Conservation (phyloP, 495 filamentous ascomycete genomes). For the Penicillium antarcticum region DNA sequence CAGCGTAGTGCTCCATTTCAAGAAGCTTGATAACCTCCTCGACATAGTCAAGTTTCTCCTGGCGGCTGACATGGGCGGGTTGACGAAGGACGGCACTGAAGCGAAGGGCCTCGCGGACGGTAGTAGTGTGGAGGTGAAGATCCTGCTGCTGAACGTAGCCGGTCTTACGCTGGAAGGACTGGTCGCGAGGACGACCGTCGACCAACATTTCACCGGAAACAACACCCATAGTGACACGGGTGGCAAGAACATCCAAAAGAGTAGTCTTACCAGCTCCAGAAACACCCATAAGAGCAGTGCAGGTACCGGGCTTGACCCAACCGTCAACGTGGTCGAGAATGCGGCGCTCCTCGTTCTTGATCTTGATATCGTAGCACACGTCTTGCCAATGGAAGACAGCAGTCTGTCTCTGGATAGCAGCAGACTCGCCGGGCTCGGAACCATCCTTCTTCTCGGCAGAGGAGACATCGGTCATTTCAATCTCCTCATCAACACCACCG, state of each 20-base stretch:
- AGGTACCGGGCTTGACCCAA: conserved; percentile 63
- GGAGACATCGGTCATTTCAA: conserved; percentile 29
- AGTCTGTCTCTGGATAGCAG: conserved; percentile 52
- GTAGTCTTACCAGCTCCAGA: conserved; percentile 69
- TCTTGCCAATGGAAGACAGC: conserved; percentile 82
- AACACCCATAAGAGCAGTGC: conserved; percentile 64
- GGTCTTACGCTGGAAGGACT: conserved; percentile 87
- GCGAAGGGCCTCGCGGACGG: conserved; percentile 77
- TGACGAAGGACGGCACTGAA: conserved; percentile 87
- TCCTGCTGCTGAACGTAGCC: conserved; percentile 97
- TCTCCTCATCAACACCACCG: conserved; percentile 20
- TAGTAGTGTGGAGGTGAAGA: conserved; percentile 81
- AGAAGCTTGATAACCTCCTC: conserved; percentile 92
- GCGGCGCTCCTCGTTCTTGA: conserved; percentile 54
- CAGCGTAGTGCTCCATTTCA: conserved; percentile 64
- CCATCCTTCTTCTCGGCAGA: conserved; percentile 43
- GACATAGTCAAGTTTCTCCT: conserved; percentile 85
- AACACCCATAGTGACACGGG: conserved; percentile 50
- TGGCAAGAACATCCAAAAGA: conserved; percentile 59
- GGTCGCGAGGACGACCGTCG: conserved; percentile 56
- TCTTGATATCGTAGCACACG: conserved; percentile 69
- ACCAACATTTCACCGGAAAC: conserved; percentile 54
- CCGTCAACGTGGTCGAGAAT: conserved; percentile 64
- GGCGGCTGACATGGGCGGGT: conserved; percentile 62
- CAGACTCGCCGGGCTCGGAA: conserved; percentile 34